phyloP scores from a whole-genome alignment of 2,329 filamentous ascomycete genomes.

The Colletotrichum somersetense region DNA sequence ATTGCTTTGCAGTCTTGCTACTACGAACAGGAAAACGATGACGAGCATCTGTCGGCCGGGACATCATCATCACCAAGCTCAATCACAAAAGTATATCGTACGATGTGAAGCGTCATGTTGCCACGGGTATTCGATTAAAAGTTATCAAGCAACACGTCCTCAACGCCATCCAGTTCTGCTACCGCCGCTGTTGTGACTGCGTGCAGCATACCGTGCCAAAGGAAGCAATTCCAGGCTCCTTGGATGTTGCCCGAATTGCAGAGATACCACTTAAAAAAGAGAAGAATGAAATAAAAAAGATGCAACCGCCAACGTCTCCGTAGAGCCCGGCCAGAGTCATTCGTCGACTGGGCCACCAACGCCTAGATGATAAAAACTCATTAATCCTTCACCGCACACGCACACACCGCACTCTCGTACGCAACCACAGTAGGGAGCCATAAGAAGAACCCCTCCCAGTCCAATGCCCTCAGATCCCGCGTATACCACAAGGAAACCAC shows the following conservation, averaged over 20 bases:
- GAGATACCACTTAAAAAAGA: neutral
- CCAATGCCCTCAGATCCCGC: neutral
- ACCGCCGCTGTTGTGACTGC: neutral
- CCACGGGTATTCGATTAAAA: constrained; percentile 33
- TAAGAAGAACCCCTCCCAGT: neutral
- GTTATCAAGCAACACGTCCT: constrained; percentile 27
- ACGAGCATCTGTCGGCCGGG: no score
- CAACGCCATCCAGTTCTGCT: constrained; percentile 15
- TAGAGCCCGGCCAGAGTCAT: constrained; percentile 18
- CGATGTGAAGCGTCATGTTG: neutral
- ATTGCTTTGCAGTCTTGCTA: no score
- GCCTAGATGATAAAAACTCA: constrained; percentile 23
- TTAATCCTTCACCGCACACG: constrained; percentile 11
- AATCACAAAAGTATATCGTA: neutral
- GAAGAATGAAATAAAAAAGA: neutral
- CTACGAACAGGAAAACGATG: no score
- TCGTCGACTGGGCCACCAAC: constrained; percentile 24
- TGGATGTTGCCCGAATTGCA: constrained; percentile 15
- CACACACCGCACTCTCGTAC: neutral
- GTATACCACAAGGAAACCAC: neutral
- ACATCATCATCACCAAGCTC: neutral
- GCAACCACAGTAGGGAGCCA: neutral
- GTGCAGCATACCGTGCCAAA: constrained; percentile 3
- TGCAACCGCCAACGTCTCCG: constrained; percentile 24
- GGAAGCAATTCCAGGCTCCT: constrained; percentile 1